A percentile compares a stretch with the other conserved stretches of the same genome.
Conservation (phyloP, 352 stramenopile genomes). For the Pseudoperonospora humuli region DNA sequence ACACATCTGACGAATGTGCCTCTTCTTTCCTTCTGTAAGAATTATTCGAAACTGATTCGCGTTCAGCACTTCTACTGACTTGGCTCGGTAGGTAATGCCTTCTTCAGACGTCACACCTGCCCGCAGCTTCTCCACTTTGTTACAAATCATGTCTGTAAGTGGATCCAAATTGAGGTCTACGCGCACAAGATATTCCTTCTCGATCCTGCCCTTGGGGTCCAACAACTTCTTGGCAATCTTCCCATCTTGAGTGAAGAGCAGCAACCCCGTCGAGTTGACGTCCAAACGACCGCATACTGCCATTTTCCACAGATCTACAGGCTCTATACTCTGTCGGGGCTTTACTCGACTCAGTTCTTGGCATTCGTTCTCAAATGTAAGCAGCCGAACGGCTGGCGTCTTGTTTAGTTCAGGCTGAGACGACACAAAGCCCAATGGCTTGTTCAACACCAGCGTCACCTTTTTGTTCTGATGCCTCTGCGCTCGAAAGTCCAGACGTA, state of each 20-base stretch:
- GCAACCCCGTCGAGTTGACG: conserved; percentile 74
- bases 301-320: conserved; percentile 70
- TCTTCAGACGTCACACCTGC: conserved; percentile 48
- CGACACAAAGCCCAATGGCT: conserved; percentile 75
- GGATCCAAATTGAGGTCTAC: conserved; percentile 54
- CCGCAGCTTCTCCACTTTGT: conserved; percentile 36
- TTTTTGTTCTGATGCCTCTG: conserved; percentile 69
- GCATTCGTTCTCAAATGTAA: conserved; percentile 74
- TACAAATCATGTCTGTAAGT: conserved; percentile 20
- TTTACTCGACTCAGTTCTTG: conserved; percentile 44
- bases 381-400: conserved; percentile 62
- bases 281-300: conserved; percentile 73
- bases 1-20: conserved; percentile 96
- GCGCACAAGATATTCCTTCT: conserved; percentile 84
- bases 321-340: conserved; percentile 35
- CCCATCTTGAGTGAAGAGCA: conserved; percentile 80
- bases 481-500: conserved; percentile 54
- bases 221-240: conserved; percentile 68
- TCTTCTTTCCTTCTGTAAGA: conserved; percentile 92
- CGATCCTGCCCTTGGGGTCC: conserved; percentile 56
- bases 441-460: conserved; percentile 78
- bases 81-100: conserved; percentile 61
- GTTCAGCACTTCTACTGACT: conserved; percentile 74
- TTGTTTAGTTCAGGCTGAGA: conserved; percentile 62
- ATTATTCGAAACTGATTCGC: conserved; percentile 81